These are phyloP conservation scores for Salix arbutifolia DNA, from an alignment of 345 rosid genomes.

Conservation along the genomic window DNA sequence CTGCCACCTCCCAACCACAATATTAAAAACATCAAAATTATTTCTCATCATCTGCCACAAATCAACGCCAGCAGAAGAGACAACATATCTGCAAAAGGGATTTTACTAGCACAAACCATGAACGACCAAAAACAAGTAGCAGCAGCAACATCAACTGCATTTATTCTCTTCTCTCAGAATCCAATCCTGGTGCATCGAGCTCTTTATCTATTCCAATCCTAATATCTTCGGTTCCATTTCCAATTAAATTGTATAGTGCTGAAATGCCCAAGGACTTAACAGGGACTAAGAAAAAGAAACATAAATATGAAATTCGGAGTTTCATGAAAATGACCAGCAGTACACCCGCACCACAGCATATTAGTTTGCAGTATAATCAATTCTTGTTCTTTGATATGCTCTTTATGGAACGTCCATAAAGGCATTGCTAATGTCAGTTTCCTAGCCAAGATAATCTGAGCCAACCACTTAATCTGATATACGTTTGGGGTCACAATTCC, in stretches of 20 bases:
- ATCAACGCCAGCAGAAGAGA: not conserved
- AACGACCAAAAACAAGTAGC: not conserved
- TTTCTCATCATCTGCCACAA: not conserved
- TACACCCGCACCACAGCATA: not conserved
- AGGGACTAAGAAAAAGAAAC: not conserved
- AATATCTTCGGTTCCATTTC: not conserved
- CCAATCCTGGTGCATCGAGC: not conserved
- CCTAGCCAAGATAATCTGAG: not conserved
- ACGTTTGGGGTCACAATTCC: slow-evolving; percentile 12
- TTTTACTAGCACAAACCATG: not conserved
- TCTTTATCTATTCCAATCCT: not conserved
- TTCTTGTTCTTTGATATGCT: not conserved
- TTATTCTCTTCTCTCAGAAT: slow-evolving; percentile 1
- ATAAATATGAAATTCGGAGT: not conserved
- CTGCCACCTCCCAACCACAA: not conserved
- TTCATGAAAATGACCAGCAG: not conserved
- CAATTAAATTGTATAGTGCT: too few relatives aligned
- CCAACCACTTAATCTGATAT: not conserved
- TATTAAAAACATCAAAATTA: slow-evolving; percentile 9
- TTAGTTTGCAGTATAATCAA: not conserved
- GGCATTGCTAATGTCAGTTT: not conserved
- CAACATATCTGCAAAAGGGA: not conserved
- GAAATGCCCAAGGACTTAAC: not conserved
- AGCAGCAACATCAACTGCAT: not conserved
- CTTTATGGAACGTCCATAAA: slow-evolving; percentile 1